Evolutionary conservation across 2,329 filamentous ascomycete genomes (phyloP).

Genomic region (Curvularia eragrostidis): DNA sequence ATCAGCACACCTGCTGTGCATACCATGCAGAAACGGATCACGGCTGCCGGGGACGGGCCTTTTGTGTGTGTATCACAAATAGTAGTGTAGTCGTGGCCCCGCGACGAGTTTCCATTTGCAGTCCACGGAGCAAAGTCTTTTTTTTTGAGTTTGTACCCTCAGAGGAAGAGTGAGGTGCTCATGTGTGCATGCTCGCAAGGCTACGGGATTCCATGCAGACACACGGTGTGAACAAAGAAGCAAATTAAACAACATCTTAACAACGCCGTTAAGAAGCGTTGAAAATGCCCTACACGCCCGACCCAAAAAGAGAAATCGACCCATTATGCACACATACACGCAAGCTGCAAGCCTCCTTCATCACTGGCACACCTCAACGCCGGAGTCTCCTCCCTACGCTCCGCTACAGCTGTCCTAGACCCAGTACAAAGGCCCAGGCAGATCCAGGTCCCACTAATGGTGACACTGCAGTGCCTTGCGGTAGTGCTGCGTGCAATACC

Average conservation of each 20-base stretch:
- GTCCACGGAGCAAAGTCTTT: background rate
- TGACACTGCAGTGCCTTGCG: slow-evolving; percentile 34
- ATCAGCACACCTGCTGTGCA: background rate
- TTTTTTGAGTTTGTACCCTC: background rate
- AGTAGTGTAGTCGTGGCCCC: background rate
- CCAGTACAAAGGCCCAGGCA: slow-evolving; percentile 24
- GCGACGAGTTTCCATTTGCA: background rate
- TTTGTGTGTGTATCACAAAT: background rate
- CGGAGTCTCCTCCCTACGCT: slow-evolving; percentile 37
- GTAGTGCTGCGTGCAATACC: slow-evolving; percentile 35
- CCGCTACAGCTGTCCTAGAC: slow-evolving; percentile 31
- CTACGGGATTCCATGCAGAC: background rate
- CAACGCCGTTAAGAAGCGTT: slow-evolving; percentile 8
- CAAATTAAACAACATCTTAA: slow-evolving; percentile 6
- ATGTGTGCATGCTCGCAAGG: background rate
- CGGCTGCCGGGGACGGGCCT: background rate
- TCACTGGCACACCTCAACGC: slow-evolving; percentile 16
- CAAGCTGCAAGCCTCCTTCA: slow-evolving; percentile 20
- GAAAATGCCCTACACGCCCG: slow-evolving; percentile 4
- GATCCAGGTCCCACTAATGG: slow-evolving; percentile 37
- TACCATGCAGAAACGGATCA: background rate
- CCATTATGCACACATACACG: slow-evolving; percentile 10
- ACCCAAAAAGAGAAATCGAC: slow-evolving; percentile 10
- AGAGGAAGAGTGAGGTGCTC: background rate
- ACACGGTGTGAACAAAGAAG: background rate